Evolutionary conservation across 2,329 filamentous ascomycete genomes (phyloP).

Genomic region (Neoarthrinium moseri): DNA sequence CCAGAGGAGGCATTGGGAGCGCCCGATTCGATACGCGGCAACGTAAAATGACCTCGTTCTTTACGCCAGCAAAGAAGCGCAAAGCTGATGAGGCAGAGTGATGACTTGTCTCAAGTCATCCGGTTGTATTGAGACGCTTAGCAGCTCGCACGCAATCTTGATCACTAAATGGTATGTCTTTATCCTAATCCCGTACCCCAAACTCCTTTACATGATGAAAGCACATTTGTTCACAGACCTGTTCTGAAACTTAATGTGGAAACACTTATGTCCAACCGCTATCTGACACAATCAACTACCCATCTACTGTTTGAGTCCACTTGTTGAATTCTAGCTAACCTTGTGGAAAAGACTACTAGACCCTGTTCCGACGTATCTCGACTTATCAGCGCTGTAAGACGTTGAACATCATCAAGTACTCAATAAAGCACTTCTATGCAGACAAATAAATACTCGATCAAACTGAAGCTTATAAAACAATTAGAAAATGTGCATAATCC

Average conservation of each 20-base stretch:
- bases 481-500: too few relatives aligned
- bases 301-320: background rate
- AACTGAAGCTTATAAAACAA: too few relatives aligned
- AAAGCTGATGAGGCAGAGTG: conserved; percentile 32
- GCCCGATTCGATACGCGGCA: conserved; percentile 73
- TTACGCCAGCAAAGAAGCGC: conserved; percentile 52
- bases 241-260: conserved; percentile 75
- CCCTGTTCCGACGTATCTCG: too few relatives aligned
- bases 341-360: too few relatives aligned
- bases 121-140: too few relatives aligned
- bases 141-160: background rate
- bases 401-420: too few relatives aligned
- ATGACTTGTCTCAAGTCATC: conserved; percentile 8
- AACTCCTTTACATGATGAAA: conserved; percentile 65
- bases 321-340: background rate
- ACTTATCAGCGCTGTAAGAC: too few relatives aligned
- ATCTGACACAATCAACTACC: conserved; percentile 56
- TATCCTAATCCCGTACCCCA: background rate
- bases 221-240: conserved; percentile 75
- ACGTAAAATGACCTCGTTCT: conserved; percentile 74
- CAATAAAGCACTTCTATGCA: too few relatives aligned
- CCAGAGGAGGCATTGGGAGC: conserved; percentile 79
- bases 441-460: too few relatives aligned
- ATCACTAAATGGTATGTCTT: conserved; percentile 5
- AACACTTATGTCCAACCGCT: conserved; percentile 77